These are phyloP conservation scores for Entomortierella beljakovae DNA, from an alignment of 192 early-diverging fungal genomes.

Conservation along the genomic window DNA sequence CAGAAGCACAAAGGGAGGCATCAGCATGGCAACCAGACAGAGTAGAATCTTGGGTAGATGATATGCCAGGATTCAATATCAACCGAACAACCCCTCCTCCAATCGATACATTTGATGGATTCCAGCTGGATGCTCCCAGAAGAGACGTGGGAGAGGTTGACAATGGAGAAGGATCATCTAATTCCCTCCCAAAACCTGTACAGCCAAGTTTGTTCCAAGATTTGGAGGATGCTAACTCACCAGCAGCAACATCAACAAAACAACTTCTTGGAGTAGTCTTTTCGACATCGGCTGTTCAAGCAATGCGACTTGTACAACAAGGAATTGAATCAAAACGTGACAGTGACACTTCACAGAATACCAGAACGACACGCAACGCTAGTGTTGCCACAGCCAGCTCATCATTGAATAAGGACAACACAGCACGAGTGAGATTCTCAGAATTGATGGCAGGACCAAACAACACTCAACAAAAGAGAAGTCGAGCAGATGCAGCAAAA, in stretches of 20 bases:
- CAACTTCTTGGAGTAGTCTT: constrained; percentile 55
- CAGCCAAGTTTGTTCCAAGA: constrained; percentile 18
- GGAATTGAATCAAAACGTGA: constrained; percentile 54
- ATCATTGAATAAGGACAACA: constrained; percentile 24
- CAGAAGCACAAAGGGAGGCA: constrained; percentile 39
- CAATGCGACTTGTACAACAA: constrained; percentile 68
- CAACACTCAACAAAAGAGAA: constrained; percentile 51
- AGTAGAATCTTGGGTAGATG: constrained; percentile 41
- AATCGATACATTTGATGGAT: constrained; percentile 27
- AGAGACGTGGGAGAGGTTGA: constrained; percentile 24
- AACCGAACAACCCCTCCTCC: constrained; percentile 23
- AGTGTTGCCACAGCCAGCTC: constrained; percentile 35
- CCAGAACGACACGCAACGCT: constrained; percentile 35
- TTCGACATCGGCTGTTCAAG: constrained; percentile 71
- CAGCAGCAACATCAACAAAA: constrained; percentile 18
- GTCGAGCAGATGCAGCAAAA: constrained; percentile 77
- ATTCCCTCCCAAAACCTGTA: constrained; percentile 11
- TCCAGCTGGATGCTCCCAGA: constrained; percentile 55
- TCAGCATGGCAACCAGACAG: constrained; percentile 57
- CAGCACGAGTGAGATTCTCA: constrained; percentile 24
- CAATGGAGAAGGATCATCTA: not conserved
- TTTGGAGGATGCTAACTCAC: constrained; percentile 17
- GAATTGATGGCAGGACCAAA: constrained; percentile 32
- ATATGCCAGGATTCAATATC: constrained; percentile 13
- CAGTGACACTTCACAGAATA: constrained; percentile 3